Evolutionary conservation across 441 rosid genomes (phyloP).

Genomic region (Geranium incanum): DNA sequence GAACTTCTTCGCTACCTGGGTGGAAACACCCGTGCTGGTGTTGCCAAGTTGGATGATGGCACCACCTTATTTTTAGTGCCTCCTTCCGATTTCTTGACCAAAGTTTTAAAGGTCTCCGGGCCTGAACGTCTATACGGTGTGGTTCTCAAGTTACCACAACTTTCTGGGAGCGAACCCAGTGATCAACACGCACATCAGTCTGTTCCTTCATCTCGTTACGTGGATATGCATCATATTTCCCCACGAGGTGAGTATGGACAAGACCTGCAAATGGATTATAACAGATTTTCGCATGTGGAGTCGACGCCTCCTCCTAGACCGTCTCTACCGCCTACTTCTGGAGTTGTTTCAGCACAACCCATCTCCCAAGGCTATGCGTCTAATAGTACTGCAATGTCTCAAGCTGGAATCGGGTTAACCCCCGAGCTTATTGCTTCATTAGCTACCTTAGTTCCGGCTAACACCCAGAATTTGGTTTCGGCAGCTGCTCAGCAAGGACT

Average conservation of each 20-base stretch:
- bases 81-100: constrained; percentile 79
- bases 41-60: constrained; percentile 87
- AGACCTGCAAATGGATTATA: constrained; percentile 33
- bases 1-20: constrained; percentile 90
- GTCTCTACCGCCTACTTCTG: constrained; percentile 27
- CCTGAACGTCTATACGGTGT: constrained; percentile 93
- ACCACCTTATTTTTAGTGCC: constrained; percentile 86
- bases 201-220: constrained; percentile 30
- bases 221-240: constrained; percentile 37
- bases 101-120: constrained; percentile 71
- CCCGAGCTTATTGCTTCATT: constrained; percentile 82
- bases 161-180: constrained; percentile 27
- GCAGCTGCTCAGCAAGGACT: constrained; percentile 40
- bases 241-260: constrained; percentile 35
- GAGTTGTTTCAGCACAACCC: constrained; percentile 31
- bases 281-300: constrained; percentile 43
- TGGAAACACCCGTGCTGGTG: constrained; percentile 90
- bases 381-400: constrained; percentile 32
- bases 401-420: constrained; percentile 56
- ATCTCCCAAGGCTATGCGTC: constrained; percentile 32
- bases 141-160: constrained; percentile 70
- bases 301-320: constrained; percentile 40
- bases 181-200: constrained; percentile 37
- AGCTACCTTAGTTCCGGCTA: constrained; percentile 61
- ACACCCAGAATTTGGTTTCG: constrained; percentile 34